These are phyloP conservation scores for Tympanopsis confertula DNA, from an alignment of 2,329 filamentous ascomycete species.

Conservation along the genomic window DNA sequence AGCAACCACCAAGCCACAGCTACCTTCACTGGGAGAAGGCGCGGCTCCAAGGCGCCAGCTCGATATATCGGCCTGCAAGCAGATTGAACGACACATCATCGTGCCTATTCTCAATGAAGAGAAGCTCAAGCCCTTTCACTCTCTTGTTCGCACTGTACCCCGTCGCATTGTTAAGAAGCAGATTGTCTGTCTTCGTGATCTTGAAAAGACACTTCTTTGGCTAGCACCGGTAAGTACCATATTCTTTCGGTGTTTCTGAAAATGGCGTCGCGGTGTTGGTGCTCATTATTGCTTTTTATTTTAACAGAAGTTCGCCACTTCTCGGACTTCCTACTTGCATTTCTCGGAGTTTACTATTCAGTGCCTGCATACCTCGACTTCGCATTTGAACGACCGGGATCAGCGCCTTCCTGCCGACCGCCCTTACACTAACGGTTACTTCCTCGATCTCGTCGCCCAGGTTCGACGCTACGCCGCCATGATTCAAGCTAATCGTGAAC, in stretches of 20 bases:
- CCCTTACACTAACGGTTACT: conserved; percentile 57
- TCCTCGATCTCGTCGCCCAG: conserved; percentile 56
- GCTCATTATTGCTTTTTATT: conserved; percentile 35
- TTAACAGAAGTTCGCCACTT: conserved; percentile 34
- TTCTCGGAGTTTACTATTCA: conserved; percentile 55
- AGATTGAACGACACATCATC: conserved; percentile 46
- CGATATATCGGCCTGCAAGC: conserved; percentile 38
- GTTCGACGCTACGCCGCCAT: conserved; percentile 52
- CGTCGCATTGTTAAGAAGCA: conserved; percentile 43
- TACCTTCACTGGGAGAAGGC: conserved; percentile 13
- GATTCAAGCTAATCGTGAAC: conserved; percentile 40
- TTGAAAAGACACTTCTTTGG: conserved; percentile 53
- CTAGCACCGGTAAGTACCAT: conserved; percentile 46
- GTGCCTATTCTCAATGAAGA: conserved; percentile 43
- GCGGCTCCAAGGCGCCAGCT: conserved; percentile 21
- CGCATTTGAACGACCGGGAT: conserved; percentile 46
- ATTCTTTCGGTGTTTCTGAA: conserved; percentile 17
- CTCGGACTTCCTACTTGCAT: conserved; percentile 39
- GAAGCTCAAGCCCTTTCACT: conserved; percentile 44
- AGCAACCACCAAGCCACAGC: conserved; percentile 20
- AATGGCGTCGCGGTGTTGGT: conserved; percentile 22
- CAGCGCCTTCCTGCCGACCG: conserved; percentile 47
- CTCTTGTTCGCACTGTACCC: conserved; percentile 41
- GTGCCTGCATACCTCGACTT: conserved; percentile 48
- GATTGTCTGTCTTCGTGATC: conserved; percentile 49